phyloP scores from a whole-genome alignment of 805 yeast genomes.

The Clavispora fructus region DNA sequence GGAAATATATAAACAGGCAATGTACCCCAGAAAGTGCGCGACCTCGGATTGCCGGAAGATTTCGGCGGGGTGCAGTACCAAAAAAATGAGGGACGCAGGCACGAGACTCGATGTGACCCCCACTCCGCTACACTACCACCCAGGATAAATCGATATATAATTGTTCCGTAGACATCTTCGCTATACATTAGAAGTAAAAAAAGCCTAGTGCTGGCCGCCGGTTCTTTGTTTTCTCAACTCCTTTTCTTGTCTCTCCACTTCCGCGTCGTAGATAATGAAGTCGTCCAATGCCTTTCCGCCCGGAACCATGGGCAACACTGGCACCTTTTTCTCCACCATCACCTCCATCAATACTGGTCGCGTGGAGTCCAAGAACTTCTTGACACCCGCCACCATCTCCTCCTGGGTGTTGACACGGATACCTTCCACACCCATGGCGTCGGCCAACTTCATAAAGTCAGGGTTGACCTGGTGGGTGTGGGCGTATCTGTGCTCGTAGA shows the following conservation, averaged over 20 bases:
- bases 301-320: slow-evolving; percentile 97
- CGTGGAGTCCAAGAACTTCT: slow-evolving; percentile 64
- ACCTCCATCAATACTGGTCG: slow-evolving; percentile 94
- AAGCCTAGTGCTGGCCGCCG: slow-evolving; percentile 53
- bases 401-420: slow-evolving; percentile 66
- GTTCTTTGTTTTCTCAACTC: slow-evolving; percentile 70
- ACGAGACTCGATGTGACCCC: too few relatives aligned
- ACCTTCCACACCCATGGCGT: slow-evolving; percentile 88
- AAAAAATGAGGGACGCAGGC: not conserved
- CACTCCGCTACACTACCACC: too few relatives aligned
- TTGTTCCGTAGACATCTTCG: not conserved
- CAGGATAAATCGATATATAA: too few relatives aligned
- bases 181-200: not conserved
- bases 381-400: slow-evolving; percentile 44
- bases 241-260: slow-evolving; percentile 66
- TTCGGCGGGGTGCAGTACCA: slow-evolving; percentile 2
- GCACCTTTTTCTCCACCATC: slow-evolving; percentile 84
- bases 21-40: not conserved
- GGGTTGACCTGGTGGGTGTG: slow-evolving; percentile 97
- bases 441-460: slow-evolving; percentile 86
- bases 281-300: slow-evolving; percentile 93
- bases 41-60: slow-evolving; percentile 2
- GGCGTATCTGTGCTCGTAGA: slow-evolving; percentile 95
- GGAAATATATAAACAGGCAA: not conserved
- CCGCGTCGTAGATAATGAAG: slow-evolving; percentile 81